Evolutionary conservation across 345 rosid genomes (phyloP).

Genomic region (thale cress (Arabidopsis thaliana)): DNA sequence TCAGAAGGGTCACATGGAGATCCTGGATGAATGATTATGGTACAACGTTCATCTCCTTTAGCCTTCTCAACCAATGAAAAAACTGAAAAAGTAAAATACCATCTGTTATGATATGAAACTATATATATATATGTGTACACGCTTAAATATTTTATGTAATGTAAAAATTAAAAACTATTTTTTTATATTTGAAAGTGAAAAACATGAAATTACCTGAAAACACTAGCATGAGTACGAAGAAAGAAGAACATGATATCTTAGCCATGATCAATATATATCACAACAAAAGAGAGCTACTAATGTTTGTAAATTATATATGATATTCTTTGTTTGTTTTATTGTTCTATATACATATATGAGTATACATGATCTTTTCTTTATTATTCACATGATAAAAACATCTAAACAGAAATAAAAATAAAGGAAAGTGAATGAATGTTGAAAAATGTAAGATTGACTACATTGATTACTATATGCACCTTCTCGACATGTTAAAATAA

Average conservation of each 20-base stretch:
- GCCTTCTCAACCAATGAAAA: background rate
- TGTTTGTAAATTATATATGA: background rate
- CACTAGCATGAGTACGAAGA: constrained; percentile 20
- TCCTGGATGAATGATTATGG: background rate
- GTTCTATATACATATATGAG: background rate
- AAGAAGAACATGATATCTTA: constrained; percentile 25
- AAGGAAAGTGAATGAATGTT: constrained; percentile 2
- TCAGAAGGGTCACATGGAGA: background rate
- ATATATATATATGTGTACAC: background rate
- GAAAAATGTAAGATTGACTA: background rate
- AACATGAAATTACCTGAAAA: constrained; percentile 9
- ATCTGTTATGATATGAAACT: background rate
- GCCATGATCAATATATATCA: constrained; percentile 15
- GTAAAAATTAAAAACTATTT: background rate
- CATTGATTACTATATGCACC: background rate
- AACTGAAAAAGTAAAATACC: too few relatives aligned
- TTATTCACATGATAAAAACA: background rate
- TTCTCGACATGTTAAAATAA: too few relatives aligned
- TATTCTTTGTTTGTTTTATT: background rate
- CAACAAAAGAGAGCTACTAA: background rate
- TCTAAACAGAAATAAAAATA: background rate
- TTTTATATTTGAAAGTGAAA: background rate
- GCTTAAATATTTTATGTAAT: background rate
- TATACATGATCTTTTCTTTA: background rate
- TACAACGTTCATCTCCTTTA: background rate